phyloP scores from a whole-genome alignment of 345 rosid species.

The Eutrema yunnanense region DNA sequence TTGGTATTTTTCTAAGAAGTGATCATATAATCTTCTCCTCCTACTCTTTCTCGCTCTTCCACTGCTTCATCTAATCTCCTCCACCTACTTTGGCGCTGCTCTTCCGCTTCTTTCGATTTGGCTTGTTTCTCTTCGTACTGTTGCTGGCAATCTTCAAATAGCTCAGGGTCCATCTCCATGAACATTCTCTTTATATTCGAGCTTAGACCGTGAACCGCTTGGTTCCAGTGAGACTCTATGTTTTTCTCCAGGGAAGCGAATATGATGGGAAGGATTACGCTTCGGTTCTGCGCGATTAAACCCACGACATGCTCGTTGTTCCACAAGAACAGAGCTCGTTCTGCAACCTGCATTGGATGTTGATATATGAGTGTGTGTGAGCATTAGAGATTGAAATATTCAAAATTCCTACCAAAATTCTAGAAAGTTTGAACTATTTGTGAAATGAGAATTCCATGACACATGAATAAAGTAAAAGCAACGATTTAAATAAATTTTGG shows the following conservation, averaged over 20 bases:
- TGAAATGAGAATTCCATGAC: background rate
- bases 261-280: conserved; percentile 61
- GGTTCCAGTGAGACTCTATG: conserved; percentile 74
- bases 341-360: conserved; percentile 64
- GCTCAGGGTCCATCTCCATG: conserved; percentile 73
- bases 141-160: conserved; percentile 71
- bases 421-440: background rate
- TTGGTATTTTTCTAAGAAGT: background rate
- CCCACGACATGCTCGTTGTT: conserved; percentile 80
- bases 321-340: conserved; percentile 87
- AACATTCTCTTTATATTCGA: conserved; percentile 74
- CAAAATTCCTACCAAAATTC: background rate
- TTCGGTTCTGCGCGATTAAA: conserved; percentile 68
- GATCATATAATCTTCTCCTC: conserved; percentile 46
- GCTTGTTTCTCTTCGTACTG: conserved; percentile 59
- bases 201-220: conserved; percentile 79
- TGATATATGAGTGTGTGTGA: background rate
- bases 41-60: conserved; percentile 42
- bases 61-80: conserved; percentile 71
- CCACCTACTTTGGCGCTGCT: conserved; percentile 68
- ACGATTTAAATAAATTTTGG: background rate
- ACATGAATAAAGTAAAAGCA: background rate
- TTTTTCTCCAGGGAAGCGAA: conserved; percentile 78
- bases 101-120: conserved; percentile 52
- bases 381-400: background rate